Percentiles rank a stretch among this genome's conserved stretches.
These are phyloP conservation scores for Rhododendron ovatum DNA, from an alignment of 148 eudicot genomes.

Conservation along the genomic window DNA sequence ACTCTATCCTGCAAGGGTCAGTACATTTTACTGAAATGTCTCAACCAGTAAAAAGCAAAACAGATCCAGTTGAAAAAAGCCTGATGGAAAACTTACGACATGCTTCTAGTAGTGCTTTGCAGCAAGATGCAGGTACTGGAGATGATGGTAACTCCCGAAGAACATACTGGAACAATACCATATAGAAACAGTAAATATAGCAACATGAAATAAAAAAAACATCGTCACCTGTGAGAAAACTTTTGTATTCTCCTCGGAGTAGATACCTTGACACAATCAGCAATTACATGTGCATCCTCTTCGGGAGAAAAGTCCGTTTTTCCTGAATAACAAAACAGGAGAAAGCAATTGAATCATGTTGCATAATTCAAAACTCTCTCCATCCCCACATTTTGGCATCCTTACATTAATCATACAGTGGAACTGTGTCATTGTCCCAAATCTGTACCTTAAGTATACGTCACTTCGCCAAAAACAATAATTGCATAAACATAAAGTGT, in stretches of 20 bases:
- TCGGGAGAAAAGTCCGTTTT: conserved; percentile 71
- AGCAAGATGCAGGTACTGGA: conserved; percentile 98
- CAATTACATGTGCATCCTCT: conserved; percentile 91
- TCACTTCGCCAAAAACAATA: too few relatives aligned
- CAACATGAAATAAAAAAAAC: neutral
- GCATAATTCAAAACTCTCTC: neutral
- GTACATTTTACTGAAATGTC: neutral
- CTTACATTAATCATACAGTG: neutral
- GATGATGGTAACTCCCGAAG: conserved; percentile 92
- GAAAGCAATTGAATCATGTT: neutral
- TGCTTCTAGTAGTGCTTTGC: conserved; percentile 92
- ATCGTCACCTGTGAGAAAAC: neutral
- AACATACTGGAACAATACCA: conserved; percentile 52
- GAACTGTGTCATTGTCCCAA: neutral
- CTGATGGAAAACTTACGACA: conserved; percentile 56
- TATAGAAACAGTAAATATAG: conserved; percentile 12
- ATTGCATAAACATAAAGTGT: neutral
- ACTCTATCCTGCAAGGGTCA: neutral
- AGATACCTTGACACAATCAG: conserved; percentile 67
- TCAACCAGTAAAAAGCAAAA: neutral
- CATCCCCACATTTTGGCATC: neutral
- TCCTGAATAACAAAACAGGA: conserved; percentile 38
- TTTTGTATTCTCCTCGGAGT: neutral
- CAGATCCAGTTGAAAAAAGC: neutral
- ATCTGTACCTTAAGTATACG: too few relatives aligned